Conservation (phyloP, 306 rosid species). For the barrel medic (Medicago truncatula) region MtrunA17r5.0-ANR NC_053046.1:26577001-26577500, state of each 20-base stretch:
- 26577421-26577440: too few species aligned
- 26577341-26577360: too few species aligned
- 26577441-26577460: too few species aligned
- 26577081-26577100: slow-evolving; percentile 97
- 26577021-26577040: slow-evolving; percentile 48
- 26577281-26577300: too few species aligned
- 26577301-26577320: too few species aligned
- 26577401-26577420: too few species aligned
- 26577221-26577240: neutral
- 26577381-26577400: too few species aligned
- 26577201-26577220: neutral
- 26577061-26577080: slow-evolving; percentile 83
- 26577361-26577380: too few species aligned
- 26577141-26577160: neutral
- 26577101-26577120: slow-evolving; percentile 85
- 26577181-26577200: slow-evolving; percentile 11
- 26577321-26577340: too few species aligned
- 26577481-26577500: too few species aligned
- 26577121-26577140: slow-evolving; percentile 52
- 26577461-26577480: too few species aligned
- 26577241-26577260: neutral
- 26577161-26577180: neutral
- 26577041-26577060: slow-evolving; percentile 82
- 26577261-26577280: too few species aligned
- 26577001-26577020: slow-evolving; percentile 29